These are phyloP conservation scores for Silene coronaria DNA, from an alignment of 179 eudicot species.

Conservation along the genomic window DNA sequence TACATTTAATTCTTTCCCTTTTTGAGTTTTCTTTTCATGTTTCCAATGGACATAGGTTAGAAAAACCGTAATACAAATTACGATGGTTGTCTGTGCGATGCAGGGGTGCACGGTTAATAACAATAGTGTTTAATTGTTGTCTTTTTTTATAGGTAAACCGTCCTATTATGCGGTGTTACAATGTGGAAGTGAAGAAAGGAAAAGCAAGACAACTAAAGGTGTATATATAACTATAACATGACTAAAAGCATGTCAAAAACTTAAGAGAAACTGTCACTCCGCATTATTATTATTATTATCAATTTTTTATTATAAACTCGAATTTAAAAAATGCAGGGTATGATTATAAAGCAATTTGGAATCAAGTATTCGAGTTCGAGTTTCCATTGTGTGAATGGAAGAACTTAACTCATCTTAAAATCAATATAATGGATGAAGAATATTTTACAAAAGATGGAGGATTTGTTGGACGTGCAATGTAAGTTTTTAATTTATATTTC, in stretches of 20 bases:
- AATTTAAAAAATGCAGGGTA: constrained; percentile 37
- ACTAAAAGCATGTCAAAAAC: too few species aligned
- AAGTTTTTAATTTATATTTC: neutral
- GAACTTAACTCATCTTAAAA: constrained; percentile 41
- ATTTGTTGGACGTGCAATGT: constrained; percentile 68
- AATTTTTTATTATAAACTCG: neutral
- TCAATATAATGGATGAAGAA: constrained; percentile 56
- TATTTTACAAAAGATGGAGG: constrained; percentile 42
- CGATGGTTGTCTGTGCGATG: too few species aligned
- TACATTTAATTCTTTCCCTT: too few species aligned
- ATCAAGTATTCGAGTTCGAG: constrained; percentile 56
- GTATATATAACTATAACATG: neutral
- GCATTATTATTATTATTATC: too few species aligned
- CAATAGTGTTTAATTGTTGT: constrained; percentile 2
- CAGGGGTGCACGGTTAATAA: too few species aligned
- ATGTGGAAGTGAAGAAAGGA: constrained; percentile 56
- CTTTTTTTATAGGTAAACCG: constrained; percentile 49
- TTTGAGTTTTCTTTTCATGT: too few species aligned
- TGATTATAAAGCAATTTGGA: constrained; percentile 60
- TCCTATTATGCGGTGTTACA: constrained; percentile 55
- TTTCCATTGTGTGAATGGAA: constrained; percentile 39
- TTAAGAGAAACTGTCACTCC: too few species aligned
- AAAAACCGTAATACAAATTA: too few species aligned
- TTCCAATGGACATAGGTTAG: too few species aligned
- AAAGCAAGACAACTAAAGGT: constrained; percentile 62